These are phyloP conservation scores for Monosporascus sp. DNA, from an alignment of 2,329 filamentous ascomycete species.

Conservation along the genomic window DNA sequence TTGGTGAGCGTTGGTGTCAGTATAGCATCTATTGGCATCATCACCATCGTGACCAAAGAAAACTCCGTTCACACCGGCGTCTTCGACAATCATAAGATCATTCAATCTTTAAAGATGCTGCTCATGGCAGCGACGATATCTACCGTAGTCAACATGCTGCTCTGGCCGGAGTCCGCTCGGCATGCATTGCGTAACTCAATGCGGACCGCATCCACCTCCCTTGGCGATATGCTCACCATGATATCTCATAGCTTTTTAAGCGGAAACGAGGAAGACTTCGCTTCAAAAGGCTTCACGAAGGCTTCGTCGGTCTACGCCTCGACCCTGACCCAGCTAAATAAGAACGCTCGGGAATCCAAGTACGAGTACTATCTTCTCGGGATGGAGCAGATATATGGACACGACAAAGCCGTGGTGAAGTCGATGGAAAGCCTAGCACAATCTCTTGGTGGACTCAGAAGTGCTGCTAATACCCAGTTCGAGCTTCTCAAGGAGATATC, in stretches of 20 bases:
- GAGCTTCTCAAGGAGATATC: constrained; percentile 65
- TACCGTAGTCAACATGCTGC: constrained; percentile 66
- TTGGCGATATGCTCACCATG: constrained; percentile 75
- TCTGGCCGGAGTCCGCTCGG: constrained; percentile 76
- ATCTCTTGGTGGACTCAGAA: constrained; percentile 83
- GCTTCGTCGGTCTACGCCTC: constrained; percentile 60
- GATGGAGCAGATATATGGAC: constrained; percentile 68
- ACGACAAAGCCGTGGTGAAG: constrained; percentile 75
- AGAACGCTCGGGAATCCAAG: constrained; percentile 77
- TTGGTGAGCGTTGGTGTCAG: constrained; percentile 82
- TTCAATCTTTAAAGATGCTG: constrained; percentile 78
- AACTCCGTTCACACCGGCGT: constrained; percentile 77
- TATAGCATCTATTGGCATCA: constrained; percentile 79
- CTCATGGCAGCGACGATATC: constrained; percentile 70
- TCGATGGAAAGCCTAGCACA: constrained; percentile 82
- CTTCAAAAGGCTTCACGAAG: constrained; percentile 57
- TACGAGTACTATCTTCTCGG: constrained; percentile 83
- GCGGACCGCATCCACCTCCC: constrained; percentile 64
- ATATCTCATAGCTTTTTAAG: constrained; percentile 81
- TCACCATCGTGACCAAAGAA: constrained; percentile 87
- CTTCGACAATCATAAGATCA: constrained; percentile 75
- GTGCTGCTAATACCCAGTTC: constrained; percentile 86
- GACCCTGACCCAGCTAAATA: constrained; percentile 65
- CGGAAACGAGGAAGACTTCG: constrained; percentile 73
- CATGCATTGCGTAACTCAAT: constrained; percentile 68